phyloP scores from a whole-genome alignment of 352 stramenopile species.

The Globisporangium carolinianum region DNA sequence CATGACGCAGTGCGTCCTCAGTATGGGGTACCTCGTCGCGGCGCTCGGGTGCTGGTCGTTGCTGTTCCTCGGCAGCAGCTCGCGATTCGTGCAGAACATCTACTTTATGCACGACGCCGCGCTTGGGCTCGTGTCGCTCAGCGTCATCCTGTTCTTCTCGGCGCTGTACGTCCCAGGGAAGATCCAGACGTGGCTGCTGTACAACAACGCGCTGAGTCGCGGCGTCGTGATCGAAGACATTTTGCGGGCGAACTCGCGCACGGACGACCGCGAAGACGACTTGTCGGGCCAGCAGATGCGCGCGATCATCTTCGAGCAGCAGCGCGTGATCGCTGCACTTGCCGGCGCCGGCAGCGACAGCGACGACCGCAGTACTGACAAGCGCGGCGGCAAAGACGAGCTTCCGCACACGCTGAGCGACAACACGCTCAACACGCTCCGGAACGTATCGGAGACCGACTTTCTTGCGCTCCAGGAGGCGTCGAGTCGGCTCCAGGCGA shows the following conservation, averaged over 20 bases:
- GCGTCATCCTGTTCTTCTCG: slow-evolving; percentile 88
- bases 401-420: slow-evolving; percentile 65
- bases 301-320: slow-evolving; percentile 71
- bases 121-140: slow-evolving; percentile 90
- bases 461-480: slow-evolving; percentile 54
- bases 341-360: slow-evolving; percentile 51
- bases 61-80: slow-evolving; percentile 85
- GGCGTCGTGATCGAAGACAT: slow-evolving; percentile 98
- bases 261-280: slow-evolving; percentile 64
- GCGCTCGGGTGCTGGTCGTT: slow-evolving; percentile 82
- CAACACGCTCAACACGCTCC: slow-evolving; percentile 50
- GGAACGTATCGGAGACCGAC: slow-evolving; percentile 69
- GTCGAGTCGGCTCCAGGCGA: slow-evolving; percentile 50
- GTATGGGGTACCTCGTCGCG: slow-evolving; percentile 90
- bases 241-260: slow-evolving; percentile 67
- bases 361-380: slow-evolving; percentile 27
- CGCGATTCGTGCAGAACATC: slow-evolving; percentile 85
- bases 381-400: slow-evolving; percentile 29
- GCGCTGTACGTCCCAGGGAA: slow-evolving; percentile 87
- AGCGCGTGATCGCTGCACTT: slow-evolving; percentile 64
- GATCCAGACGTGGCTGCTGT: slow-evolving; percentile 96
- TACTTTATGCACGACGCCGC: slow-evolving; percentile 94
- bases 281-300: slow-evolving; percentile 70
- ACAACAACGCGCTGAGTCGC: slow-evolving; percentile 95
- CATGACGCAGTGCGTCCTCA: slow-evolving; percentile 87